Percentiles rank a stretch among this genome's conserved stretches.
These are phyloP conservation scores for Dryadomyces sulphureus DNA, from an alignment of 2,329 filamentous ascomycete genomes.

Conservation along the genomic window DNA sequence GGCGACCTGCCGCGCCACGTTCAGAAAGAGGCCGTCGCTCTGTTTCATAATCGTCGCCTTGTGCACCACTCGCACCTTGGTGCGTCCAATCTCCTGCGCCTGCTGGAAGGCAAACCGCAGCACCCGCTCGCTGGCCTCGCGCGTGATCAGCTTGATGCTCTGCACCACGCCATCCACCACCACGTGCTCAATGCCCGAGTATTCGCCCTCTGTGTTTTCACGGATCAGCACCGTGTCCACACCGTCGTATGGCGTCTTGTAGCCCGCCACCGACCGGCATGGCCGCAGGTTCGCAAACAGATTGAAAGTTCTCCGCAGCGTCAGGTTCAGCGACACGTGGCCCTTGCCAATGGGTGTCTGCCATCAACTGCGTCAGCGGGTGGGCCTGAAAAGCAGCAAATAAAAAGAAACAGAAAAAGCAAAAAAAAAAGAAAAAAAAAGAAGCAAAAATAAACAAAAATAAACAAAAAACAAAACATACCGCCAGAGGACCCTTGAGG, in stretches of 20 bases:
- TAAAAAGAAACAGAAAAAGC: not conserved
- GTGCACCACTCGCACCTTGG: slow-evolving; percentile 95
- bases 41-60: slow-evolving; percentile 99
- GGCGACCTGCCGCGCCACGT: slow-evolving; percentile 67
- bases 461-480: too few relatives aligned
- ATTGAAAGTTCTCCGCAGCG: slow-evolving; percentile 97
- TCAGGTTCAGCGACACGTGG: slow-evolving; percentile 97
- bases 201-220: slow-evolving; percentile 99
- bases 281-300: slow-evolving; percentile 98
- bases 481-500: slow-evolving; percentile 92
- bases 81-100: slow-evolving; percentile 81
- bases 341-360: slow-evolving; percentile 95
- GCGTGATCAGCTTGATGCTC: slow-evolving; percentile 98
- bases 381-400: not conserved
- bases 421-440: not conserved
- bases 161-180: slow-evolving; percentile 97
- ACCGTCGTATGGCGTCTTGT: slow-evolving; percentile 95
- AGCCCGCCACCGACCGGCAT: slow-evolving; percentile 91
- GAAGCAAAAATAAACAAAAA: not conserved
- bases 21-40: slow-evolving; percentile 96
- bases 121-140: slow-evolving; percentile 86
- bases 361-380: not conserved
- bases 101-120: slow-evolving; percentile 98
- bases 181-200: slow-evolving; percentile 97
- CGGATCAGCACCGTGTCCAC: slow-evolving; percentile 96